Conservation (phyloP, 202 grass and related monocot genomes). For the Brachypodium distachyon region DNA sequence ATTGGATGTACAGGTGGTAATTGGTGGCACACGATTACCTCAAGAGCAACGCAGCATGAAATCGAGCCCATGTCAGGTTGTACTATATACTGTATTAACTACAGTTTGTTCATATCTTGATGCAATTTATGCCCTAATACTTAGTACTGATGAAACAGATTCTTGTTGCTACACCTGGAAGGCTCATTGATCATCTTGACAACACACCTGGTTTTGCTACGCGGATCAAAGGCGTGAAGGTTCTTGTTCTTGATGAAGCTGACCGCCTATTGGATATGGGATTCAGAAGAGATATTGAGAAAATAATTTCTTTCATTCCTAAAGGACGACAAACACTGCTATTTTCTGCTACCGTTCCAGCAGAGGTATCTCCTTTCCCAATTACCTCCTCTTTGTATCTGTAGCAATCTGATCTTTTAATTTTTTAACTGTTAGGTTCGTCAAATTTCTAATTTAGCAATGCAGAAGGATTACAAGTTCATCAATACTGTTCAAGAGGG, state of each 20-base stretch:
- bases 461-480: conserved; percentile 69
- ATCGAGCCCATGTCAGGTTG: conserved; percentile 83
- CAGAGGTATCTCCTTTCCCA: conserved; percentile 50
- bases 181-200: conserved; percentile 93
- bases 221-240: conserved; percentile 76
- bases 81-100: neutral
- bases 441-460: conserved; percentile 76
- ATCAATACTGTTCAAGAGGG: conserved; percentile 91
- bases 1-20: conserved; percentile 79
- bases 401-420: conserved; percentile 6
- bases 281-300: conserved; percentile 92
- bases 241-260: conserved; percentile 97
- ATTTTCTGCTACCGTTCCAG: conserved; percentile 94
- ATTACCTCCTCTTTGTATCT: neutral
- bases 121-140: conserved; percentile 15
- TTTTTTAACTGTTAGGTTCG: conserved; percentile 43
- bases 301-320: conserved; percentile 69
- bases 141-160: conserved; percentile 41
- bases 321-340: conserved; percentile 84
- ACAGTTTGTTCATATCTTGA: neutral
- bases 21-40: conserved; percentile 70
- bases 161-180: conserved; percentile 87
- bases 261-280: conserved; percentile 97
- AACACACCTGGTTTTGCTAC: conserved; percentile 75
- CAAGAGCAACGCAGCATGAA: conserved; percentile 80